Conservation (phyloP, 768 basidiomycete species). For the Termitomyces heimii region DNA sequence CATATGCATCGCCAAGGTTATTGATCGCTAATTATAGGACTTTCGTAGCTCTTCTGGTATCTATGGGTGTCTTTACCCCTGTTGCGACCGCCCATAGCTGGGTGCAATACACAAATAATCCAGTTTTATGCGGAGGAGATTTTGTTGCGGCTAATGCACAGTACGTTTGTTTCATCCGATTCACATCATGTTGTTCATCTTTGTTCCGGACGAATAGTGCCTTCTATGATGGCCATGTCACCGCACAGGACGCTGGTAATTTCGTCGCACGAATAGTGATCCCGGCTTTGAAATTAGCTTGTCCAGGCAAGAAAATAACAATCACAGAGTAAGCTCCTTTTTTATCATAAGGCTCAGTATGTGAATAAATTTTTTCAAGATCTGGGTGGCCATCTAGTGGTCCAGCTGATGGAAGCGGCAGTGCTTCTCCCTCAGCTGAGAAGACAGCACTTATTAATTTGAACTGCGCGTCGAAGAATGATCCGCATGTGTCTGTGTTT, state of each 20-base stretch:
- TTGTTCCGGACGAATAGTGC: neutral
- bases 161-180: conserved; percentile 14
- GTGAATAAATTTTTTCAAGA: neutral
- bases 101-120: conserved; percentile 25
- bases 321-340: conserved; percentile 11
- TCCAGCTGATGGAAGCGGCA: neutral
- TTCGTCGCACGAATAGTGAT: conserved; percentile 8
- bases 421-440: conserved; percentile 4
- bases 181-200: neutral
- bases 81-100: conserved; percentile 33
- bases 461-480: conserved; percentile 11
- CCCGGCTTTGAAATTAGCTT: conserved; percentile 8
- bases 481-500: conserved; percentile 7
- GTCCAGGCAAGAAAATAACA: conserved; percentile 12
- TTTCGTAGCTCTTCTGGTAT: conserved; percentile 20
- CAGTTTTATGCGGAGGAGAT: conserved; percentile 24
- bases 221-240: conserved; percentile 10
- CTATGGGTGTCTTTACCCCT: conserved; percentile 25
- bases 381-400: conserved; percentile 16
- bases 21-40: neutral
- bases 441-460: conserved; percentile 6
- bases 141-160: conserved; percentile 37
- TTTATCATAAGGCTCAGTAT: neutral
- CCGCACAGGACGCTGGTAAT: conserved; percentile 8
- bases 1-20: neutral